These are phyloP conservation scores for Coix lacrymajobi DNA, from an alignment of 176 grass and related monocot species.

Conservation along the genomic window DNA sequence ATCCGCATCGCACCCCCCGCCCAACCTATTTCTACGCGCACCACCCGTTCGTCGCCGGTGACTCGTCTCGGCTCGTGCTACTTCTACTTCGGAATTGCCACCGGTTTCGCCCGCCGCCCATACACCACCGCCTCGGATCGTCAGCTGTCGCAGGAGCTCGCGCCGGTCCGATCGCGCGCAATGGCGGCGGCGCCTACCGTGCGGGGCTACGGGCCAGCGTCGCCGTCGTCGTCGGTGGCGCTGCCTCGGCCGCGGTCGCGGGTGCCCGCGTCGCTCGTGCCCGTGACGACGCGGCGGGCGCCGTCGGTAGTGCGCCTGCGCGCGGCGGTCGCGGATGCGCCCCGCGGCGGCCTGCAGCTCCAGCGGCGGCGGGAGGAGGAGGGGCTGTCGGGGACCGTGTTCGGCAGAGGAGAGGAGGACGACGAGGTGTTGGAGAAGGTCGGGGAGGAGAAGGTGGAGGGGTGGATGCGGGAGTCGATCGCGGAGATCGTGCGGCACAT, in stretches of 20 bases:
- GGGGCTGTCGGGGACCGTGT: background rate
- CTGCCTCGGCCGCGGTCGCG: background rate
- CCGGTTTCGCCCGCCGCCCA: background rate
- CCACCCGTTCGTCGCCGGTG: conserved; percentile 33
- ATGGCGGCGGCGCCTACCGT: conserved; percentile 29
- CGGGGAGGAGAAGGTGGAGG: conserved; percentile 28
- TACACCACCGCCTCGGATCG: background rate
- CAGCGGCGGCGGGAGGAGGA: background rate
- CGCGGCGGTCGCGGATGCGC: conserved; percentile 23
- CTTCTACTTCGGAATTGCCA: background rate
- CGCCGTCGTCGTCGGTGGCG: conserved; percentile 13
- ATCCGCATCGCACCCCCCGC: background rate
- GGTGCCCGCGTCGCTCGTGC: background rate
- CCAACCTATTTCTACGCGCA: conserved; percentile 43
- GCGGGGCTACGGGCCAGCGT: conserved; percentile 24
- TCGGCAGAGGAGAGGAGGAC: background rate
- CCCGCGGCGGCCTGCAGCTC: conserved; percentile 10
- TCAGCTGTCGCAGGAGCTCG: background rate
- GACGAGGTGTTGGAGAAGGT: background rate
- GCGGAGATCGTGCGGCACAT: conserved; percentile 53
- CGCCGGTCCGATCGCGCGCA: conserved; percentile 1
- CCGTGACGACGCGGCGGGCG: background rate
- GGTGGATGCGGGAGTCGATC: conserved; percentile 44
- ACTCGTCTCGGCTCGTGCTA: background rate
- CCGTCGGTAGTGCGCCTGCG: background rate